Conservation (phyloP, 2,329 filamentous ascomycete species). For the Harringtonia aguacate region DNA sequence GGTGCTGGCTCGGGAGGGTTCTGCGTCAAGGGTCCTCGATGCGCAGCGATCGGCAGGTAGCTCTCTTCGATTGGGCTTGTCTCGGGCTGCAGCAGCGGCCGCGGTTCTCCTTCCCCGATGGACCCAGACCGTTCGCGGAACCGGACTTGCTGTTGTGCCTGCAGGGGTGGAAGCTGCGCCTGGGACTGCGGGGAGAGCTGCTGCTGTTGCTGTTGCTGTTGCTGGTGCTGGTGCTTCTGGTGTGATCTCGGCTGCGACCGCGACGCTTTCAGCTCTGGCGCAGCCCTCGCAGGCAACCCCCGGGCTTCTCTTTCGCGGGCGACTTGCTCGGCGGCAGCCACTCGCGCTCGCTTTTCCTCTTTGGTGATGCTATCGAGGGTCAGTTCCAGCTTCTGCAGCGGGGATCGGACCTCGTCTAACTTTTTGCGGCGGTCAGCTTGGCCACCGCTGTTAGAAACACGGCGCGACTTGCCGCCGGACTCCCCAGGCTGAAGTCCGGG, state of each 20-base stretch:
- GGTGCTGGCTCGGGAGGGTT: constrained; percentile 20
- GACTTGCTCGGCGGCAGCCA: constrained; percentile 70
- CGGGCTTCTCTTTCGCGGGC: constrained; percentile 49
- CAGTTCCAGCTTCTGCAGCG: constrained; percentile 84
- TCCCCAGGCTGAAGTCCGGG: constrained; percentile 6
- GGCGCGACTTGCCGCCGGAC: background rate
- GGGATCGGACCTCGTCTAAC: constrained; percentile 75
- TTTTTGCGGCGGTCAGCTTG: constrained; percentile 36
- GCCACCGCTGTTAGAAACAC: constrained; percentile 10
- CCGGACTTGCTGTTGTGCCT: constrained; percentile 18
- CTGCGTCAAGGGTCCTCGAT: constrained; percentile 19
- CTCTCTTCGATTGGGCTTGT: constrained; percentile 10
- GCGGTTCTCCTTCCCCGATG: constrained; percentile 15
- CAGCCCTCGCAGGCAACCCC: constrained; percentile 8
- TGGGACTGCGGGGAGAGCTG: constrained; percentile 11
- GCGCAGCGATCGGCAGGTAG: constrained; percentile 8
- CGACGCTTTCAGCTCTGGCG: constrained; percentile 3
- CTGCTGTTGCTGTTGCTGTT: constrained; percentile 9
- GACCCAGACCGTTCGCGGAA: constrained; percentile 17
- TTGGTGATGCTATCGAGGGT: constrained; percentile 90
- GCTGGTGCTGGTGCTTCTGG: background rate
- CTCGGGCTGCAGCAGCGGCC: constrained; percentile 13
- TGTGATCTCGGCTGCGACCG: background rate
- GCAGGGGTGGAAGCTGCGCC: background rate
- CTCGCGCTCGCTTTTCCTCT: constrained; percentile 81